Evolutionary conservation across 345 rosid genomes (phyloP).

Genomic region (Eucalyptus polybractea): DNA sequence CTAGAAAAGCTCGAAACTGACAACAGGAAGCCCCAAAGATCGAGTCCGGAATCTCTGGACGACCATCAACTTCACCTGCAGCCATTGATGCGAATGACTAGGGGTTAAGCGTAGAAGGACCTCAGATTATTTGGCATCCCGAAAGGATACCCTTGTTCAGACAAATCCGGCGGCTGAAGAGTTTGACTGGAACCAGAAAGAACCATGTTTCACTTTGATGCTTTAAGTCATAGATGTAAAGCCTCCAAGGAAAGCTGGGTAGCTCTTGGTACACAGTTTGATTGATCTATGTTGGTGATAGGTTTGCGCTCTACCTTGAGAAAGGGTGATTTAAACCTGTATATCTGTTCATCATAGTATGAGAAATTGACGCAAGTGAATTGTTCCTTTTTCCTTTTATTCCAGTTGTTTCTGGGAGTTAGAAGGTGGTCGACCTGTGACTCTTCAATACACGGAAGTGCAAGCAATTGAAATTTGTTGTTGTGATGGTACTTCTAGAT

Average conservation of each 20-base stretch:
- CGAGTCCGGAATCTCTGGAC: background rate
- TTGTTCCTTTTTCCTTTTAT: background rate
- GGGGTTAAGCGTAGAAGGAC: background rate
- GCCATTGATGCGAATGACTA: background rate
- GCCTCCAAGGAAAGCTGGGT: background rate
- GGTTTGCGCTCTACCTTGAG: background rate
- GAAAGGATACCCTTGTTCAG: background rate
- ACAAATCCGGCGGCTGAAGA: background rate
- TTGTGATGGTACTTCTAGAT: background rate
- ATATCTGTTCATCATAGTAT: background rate
- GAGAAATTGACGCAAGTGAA: background rate
- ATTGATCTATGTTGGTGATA: background rate
- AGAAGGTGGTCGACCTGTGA: background rate
- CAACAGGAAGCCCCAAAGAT: background rate
- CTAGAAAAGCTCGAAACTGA: background rate
- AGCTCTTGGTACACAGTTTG: background rate
- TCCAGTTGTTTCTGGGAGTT: background rate
- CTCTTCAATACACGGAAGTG: background rate
- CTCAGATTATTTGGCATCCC: background rate
- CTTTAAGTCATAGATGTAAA: background rate
- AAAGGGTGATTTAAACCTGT: background rate
- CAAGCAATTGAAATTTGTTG: background rate
- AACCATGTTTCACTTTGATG: background rate
- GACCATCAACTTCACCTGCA: background rate
- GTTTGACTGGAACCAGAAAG: background rate